Conservation (phyloP, 1,284 basidiomycete species). For the Irpex rosettiformis region DNA sequence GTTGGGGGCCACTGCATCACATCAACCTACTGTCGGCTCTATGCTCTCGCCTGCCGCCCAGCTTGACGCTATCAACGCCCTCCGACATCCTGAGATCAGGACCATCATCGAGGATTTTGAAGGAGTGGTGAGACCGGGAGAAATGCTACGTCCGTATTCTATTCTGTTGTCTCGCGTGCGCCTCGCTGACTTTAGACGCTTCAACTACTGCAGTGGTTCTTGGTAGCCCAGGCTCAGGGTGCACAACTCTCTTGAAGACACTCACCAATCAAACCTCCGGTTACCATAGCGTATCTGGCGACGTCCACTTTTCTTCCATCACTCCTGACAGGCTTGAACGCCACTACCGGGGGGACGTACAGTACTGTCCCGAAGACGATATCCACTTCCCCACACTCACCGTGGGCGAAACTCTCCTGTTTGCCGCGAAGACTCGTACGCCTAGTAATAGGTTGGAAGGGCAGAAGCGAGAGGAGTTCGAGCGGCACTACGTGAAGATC, state of each 20-base stretch:
- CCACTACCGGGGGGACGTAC: conserved; percentile 63
- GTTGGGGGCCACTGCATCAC: conserved; percentile 37
- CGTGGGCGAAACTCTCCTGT: conserved; percentile 62
- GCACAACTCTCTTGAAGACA: conserved; percentile 69
- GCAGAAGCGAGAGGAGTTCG: conserved; percentile 43
- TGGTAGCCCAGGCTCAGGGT: conserved; percentile 69
- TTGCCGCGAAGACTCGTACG: conserved; percentile 60
- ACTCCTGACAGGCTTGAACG: conserved; percentile 47
- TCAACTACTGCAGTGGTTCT: conserved; percentile 43
- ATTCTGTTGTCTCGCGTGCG: background rate
- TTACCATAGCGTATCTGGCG: conserved; percentile 59
- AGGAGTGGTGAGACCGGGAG: conserved; percentile 52
- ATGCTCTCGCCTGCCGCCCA: conserved; percentile 33
- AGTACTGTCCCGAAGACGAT: conserved; percentile 71
- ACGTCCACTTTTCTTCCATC: conserved; percentile 67
- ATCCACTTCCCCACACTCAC: conserved; percentile 75
- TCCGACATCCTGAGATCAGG: conserved; percentile 37
- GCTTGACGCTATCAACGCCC: conserved; percentile 22
- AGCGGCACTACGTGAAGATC: conserved; percentile 45
- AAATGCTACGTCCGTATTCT: conserved; percentile 51
- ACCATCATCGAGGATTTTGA: conserved; percentile 47
- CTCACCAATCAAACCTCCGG: conserved; percentile 66
- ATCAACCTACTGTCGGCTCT: conserved; percentile 41
- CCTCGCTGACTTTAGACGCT: background rate
- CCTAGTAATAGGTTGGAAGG: conserved; percentile 46